Conservation (phyloP, 2,329 filamentous ascomycete genomes). For the Botrytis fabae region DNA sequence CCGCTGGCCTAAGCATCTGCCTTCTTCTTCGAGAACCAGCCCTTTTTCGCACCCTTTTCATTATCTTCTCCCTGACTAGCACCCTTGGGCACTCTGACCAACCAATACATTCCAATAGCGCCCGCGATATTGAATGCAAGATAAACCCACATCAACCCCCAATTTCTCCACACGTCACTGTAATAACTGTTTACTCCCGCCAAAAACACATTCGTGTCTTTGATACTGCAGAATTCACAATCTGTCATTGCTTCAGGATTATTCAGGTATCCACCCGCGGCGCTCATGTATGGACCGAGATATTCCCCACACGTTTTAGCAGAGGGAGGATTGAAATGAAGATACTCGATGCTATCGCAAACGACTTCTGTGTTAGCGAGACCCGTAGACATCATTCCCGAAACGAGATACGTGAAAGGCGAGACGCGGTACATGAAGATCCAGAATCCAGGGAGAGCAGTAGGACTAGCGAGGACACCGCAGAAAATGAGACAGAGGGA, state of each 20-base stretch:
- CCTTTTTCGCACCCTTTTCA: background rate
- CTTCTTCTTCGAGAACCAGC: constrained; percentile 20
- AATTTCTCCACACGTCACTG: constrained; percentile 65
- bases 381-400: constrained; percentile 68
- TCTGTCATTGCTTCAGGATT: constrained; percentile 49
- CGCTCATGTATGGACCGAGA: constrained; percentile 51
- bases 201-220: constrained; percentile 55
- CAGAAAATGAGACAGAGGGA: constrained; percentile 74
- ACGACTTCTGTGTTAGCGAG: constrained; percentile 66
- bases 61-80: constrained; percentile 30
- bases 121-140: constrained; percentile 54
- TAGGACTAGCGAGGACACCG: constrained; percentile 67
- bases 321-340: constrained; percentile 62
- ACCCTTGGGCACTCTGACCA: constrained; percentile 49
- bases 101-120: constrained; percentile 56
- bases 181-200: constrained; percentile 53
- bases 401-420: constrained; percentile 80
- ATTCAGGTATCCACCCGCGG: constrained; percentile 54
- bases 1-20: constrained; percentile 3
- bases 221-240: constrained; percentile 58
- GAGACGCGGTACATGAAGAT: constrained; percentile 83
- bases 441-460: constrained; percentile 71
- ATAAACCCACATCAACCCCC: constrained; percentile 52
- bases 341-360: constrained; percentile 70
- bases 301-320: constrained; percentile 63